phyloP scores from a whole-genome alignment of 805 yeast genomes.

The Teunomyces aglyptinius region DNA sequence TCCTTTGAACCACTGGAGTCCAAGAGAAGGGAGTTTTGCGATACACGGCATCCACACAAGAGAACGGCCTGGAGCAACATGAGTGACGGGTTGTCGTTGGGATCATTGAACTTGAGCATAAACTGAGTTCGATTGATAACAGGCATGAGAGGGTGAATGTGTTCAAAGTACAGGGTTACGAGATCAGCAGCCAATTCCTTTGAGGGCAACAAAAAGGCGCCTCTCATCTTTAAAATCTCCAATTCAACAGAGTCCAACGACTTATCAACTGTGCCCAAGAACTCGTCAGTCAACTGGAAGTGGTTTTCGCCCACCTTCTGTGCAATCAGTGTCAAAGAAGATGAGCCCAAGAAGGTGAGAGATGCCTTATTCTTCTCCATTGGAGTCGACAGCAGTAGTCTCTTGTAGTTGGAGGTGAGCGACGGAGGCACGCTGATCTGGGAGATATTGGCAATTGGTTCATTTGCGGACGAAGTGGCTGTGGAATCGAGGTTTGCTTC shows the following conservation, averaged over 20 bases:
- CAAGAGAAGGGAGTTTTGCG: conserved; percentile 49
- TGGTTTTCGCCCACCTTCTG: conserved; percentile 49
- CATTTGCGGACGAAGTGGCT: conserved; percentile 13
- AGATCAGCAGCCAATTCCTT: conserved; percentile 57
- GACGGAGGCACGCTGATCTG: conserved; percentile 44
- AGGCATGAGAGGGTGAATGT: conserved; percentile 69
- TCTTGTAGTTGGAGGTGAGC: conserved; percentile 40
- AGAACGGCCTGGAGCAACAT: conserved; percentile 67
- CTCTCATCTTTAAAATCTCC: conserved; percentile 60
- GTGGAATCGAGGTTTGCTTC: not conserved
- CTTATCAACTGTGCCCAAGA: conserved; percentile 33
- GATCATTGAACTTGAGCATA: conserved; percentile 53
- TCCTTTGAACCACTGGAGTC: conserved; percentile 54
- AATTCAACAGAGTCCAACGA: conserved; percentile 58
- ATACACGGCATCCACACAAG: conserved; percentile 65
- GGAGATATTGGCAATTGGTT: conserved; percentile 42
- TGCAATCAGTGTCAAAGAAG: conserved; percentile 48
- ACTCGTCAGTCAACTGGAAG: conserved; percentile 41
- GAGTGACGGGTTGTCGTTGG: conserved; percentile 59
- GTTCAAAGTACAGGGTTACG: conserved; percentile 59
- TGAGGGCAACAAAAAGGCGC: conserved; percentile 70
- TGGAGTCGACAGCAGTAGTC: conserved; percentile 19
- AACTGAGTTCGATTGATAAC: conserved; percentile 62
- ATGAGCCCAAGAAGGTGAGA: conserved; percentile 53
- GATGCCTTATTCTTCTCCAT: conserved; percentile 37